Percentiles rank a stretch among this genome's conserved stretches.
phyloP scores from a whole-genome alignment of 2,329 filamentous ascomycete species.

The Calonectria hawksworthii region DNA sequence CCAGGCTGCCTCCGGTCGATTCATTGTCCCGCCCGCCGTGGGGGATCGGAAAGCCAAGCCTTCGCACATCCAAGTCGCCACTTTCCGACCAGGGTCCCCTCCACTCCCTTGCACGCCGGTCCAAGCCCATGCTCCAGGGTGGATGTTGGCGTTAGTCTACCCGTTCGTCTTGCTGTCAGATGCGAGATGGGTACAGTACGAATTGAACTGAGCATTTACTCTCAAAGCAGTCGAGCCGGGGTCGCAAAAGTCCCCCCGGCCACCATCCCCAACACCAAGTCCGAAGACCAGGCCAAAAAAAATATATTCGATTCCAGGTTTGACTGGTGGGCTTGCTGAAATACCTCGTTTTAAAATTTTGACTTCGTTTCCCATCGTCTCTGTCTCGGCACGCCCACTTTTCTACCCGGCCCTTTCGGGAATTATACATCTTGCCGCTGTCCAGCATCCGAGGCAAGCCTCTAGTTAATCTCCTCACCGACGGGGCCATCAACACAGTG shows the following conservation, averaged over 20 bases:
- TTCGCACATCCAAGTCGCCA: conserved; percentile 41
- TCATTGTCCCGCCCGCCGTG: conserved; percentile 34
- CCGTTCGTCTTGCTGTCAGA: conserved; percentile 49
- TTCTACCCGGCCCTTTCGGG: conserved; percentile 14
- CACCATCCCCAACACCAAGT: conserved; percentile 16
- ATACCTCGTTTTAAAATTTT: conserved; percentile 22
- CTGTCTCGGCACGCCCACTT: conserved; percentile 3
- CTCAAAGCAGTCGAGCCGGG: conserved; percentile 28
- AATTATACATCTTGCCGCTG: conserved; percentile 23
- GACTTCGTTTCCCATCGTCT: background rate
- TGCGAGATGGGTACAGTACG: conserved; percentile 44
- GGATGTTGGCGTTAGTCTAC: conserved; percentile 52
- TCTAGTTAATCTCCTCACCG: conserved; percentile 14
- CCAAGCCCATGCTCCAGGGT: conserved; percentile 41
- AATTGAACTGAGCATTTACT: conserved; percentile 24
- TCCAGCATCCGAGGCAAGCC: conserved; percentile 23
- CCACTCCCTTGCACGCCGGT: conserved; percentile 43
- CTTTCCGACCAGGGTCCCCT: conserved; percentile 38
- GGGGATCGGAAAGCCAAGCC: conserved; percentile 41
- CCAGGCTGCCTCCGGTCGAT: conserved; percentile 26
- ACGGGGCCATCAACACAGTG: conserved; percentile 15
- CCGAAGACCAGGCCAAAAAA: conserved; percentile 10
- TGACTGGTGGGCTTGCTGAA: conserved; percentile 27
- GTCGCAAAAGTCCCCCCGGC: conserved; percentile 39
- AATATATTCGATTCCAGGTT: conserved; percentile 33